These are phyloP conservation scores for Diaporthe vaccinii DNA, from an alignment of 2,329 filamentous ascomycete genomes.

Conservation along the genomic window DNA sequence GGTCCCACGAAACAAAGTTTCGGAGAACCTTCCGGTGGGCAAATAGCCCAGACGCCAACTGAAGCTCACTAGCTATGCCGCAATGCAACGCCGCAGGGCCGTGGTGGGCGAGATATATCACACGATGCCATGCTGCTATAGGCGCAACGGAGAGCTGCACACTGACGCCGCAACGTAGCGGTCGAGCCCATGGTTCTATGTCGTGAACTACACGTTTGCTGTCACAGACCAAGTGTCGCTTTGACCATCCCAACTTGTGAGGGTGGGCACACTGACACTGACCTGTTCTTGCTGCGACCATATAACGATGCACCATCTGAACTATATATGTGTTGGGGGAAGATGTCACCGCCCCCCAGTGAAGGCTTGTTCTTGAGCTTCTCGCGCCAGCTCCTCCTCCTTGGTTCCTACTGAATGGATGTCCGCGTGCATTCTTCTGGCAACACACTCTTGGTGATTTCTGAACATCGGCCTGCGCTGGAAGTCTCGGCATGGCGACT, in stretches of 20 bases:
- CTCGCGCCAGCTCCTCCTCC: background rate
- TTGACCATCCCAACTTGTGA: conserved; percentile 20
- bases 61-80: conserved; percentile 27
- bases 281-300: background rate
- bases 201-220: conserved; percentile 22
- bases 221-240: conserved; percentile 19
- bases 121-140: conserved; percentile 15
- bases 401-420: background rate
- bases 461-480: background rate
- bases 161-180: background rate
- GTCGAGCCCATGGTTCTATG: conserved; percentile 18
- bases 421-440: background rate
- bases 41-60: conserved; percentile 24
- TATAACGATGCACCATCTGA: background rate
- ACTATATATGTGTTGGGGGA: background rate
- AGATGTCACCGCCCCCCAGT: background rate
- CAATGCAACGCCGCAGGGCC: conserved; percentile 16
- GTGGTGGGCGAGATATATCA: conserved; percentile 8
- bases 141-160: background rate
- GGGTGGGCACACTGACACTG: conserved; percentile 15
- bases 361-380: background rate
- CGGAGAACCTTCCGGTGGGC: conserved; percentile 24
- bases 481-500: conserved; percentile 20
- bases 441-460: background rate
- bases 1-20: conserved; percentile 33